phyloP scores from a whole-genome alignment of 805 yeast species.

The Lipomyces yamadae region DNA sequence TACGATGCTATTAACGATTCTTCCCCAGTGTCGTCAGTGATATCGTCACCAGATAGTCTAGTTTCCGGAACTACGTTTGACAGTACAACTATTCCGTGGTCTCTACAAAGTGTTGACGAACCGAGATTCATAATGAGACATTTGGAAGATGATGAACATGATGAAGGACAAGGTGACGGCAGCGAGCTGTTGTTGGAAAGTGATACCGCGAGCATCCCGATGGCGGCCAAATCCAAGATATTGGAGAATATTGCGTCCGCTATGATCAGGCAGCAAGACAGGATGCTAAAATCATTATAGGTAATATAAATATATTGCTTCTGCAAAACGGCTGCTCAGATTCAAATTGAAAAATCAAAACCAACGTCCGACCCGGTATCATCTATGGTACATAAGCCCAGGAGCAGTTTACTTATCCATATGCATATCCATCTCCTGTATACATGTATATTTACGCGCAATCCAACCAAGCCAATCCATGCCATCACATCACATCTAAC shows the following conservation, averaged over 20 bases:
- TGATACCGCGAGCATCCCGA: constrained; percentile 16
- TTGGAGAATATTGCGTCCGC: constrained; percentile 33
- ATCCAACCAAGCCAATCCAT: too few relatives aligned
- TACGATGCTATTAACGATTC: neutral
- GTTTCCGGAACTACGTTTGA: constrained; percentile 23
- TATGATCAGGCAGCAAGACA: constrained; percentile 28
- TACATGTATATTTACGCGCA: too few relatives aligned
- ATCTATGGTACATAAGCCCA: neutral
- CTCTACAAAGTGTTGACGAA: constrained; percentile 7
- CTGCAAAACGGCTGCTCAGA: neutral
- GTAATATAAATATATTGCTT: neutral
- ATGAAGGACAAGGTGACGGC: constrained; percentile 15
- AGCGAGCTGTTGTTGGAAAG: constrained; percentile 13
- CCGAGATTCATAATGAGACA: constrained; percentile 9
- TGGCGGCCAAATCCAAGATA: constrained; percentile 18
- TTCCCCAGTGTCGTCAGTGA: constrained; percentile 16
- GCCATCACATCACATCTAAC: neutral
- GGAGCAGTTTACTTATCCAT: neutral
- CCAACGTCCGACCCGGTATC: neutral
- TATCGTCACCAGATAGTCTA: constrained; percentile 30
- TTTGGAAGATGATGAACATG: constrained; percentile 9
- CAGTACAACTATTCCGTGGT: constrained; percentile 16
- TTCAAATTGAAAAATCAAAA: neutral
- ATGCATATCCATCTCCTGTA: neutral
- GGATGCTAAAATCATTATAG: neutral